Evolutionary conservation across 2,329 filamentous ascomycete species (phyloP), one percentile per base, ranked within the genome.

Genomic region (Aspergillus arachidicola): DNA sequence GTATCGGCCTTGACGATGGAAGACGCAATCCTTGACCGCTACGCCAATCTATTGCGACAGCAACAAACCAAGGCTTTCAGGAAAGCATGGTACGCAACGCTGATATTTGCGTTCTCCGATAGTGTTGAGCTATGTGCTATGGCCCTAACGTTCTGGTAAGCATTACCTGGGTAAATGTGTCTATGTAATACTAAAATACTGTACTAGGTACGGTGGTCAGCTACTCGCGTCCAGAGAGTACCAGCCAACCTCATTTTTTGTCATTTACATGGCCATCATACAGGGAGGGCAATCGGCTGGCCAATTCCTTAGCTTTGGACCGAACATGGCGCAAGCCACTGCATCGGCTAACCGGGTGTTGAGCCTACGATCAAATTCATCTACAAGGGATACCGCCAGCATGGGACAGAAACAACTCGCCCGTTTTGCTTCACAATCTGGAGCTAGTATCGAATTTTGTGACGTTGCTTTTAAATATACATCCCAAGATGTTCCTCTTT

Each of bases 1-100:
- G 91, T 93, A 6, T 80, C 88, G 0, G 85, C 89, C 1, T 81
- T 93, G 21, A 91, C 88, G 1, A 85, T 93, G 71, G 91, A 93
- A 72, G 83, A 88, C 62, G 80, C 82, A 16, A 91, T 93, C 63
- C 82, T 84, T 48, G 71, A 82, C 3, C 84, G 89, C 38, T 94
- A 93, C 69, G 78, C 85, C 21, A 72, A 65, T 0, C 81, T 92
- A 3, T 83, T 93, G 10, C 75, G 77, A 4, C 74, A 81, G 1
- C 90, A 93, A 69, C 85, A 91, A 16, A 76, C 70, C 1, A 74
- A 80, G 3, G 89, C 90, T 0, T 89, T 86, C 65, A 82, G 80
- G 30, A 89, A 87, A 71, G 86, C 89, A 0, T 83, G 84, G 56
- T 86, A 84, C 74, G 84, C 85, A 10, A 90, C 87, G 6, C 67